These are phyloP conservation scores for Dactylonectria macrodidyma DNA, from an alignment of 2,329 filamentous ascomycete genomes.

Conservation along the genomic window DNA sequence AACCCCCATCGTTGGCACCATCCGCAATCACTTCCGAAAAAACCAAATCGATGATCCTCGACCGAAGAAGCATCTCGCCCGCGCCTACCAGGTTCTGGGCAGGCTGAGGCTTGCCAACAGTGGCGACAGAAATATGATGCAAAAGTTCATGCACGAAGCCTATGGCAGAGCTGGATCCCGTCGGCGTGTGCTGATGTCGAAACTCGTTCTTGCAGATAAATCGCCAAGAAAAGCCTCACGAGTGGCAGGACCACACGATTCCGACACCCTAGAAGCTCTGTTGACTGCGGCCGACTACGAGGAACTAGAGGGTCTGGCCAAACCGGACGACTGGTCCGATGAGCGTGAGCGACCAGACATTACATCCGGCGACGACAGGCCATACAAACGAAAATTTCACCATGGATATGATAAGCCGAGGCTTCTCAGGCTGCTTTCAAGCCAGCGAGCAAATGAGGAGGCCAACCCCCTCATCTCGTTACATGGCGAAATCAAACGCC, in stretches of 20 bases:
- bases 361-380: slow-evolving; percentile 7
- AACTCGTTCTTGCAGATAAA: slow-evolving; percentile 51
- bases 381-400: slow-evolving; percentile 54
- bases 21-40: slow-evolving; percentile 63
- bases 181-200: slow-evolving; percentile 62
- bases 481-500: slow-evolving; percentile 40
- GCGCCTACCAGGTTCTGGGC: slow-evolving; percentile 61
- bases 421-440: slow-evolving; percentile 57
- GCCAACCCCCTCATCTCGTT: slow-evolving; percentile 47
- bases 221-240: too few relatives aligned
- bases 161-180: slow-evolving; percentile 69
- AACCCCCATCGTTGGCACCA: slow-evolving; percentile 58
- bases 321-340: neutral
- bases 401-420: slow-evolving; percentile 66
- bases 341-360: neutral
- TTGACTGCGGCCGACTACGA: slow-evolving; percentile 31
- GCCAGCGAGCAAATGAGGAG: slow-evolving; percentile 57
- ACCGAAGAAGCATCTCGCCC: slow-evolving; percentile 52
- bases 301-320: neutral
- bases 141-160: slow-evolving; percentile 61
- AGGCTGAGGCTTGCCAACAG: slow-evolving; percentile 67
- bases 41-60: slow-evolving; percentile 51
- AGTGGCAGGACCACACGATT: slow-evolving; percentile 55
- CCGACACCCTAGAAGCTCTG: slow-evolving; percentile 57
- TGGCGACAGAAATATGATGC: slow-evolving; percentile 64